Percentiles rank a stretch among this genome's conserved stretches.
Conservation (phyloP, 1,284 basidiomycete genomes). For the Ceratobasidium theobromae region DNA sequence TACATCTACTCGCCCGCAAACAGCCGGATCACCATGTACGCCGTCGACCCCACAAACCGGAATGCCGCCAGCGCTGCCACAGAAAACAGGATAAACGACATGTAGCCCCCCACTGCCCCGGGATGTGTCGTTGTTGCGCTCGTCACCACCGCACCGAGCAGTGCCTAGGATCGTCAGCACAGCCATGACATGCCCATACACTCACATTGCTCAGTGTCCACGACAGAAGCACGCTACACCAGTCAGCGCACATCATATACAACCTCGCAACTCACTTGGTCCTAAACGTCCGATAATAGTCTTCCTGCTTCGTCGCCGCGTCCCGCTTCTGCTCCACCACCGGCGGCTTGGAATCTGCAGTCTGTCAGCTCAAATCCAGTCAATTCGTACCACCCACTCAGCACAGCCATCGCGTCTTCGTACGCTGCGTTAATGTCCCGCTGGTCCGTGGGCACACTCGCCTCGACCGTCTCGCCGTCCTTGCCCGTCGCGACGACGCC, state of each 20-base stretch:
- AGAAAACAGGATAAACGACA: constrained; percentile 79
- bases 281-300: constrained; percentile 85
- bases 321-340: constrained; percentile 66
- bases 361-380: not conserved
- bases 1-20: constrained; percentile 74
- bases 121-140: constrained; percentile 45
- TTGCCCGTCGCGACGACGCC: constrained; percentile 65
- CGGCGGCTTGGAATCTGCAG: constrained; percentile 56
- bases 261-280: constrained; percentile 63
- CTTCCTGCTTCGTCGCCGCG: constrained; percentile 74
- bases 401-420: constrained; percentile 77
- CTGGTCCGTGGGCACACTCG: constrained; percentile 75
- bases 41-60: constrained; percentile 76
- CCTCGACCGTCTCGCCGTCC: constrained; percentile 74
- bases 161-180: constrained; percentile 50
- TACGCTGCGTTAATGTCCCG: constrained; percentile 87
- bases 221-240: constrained; percentile 61
- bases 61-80: constrained; percentile 84
- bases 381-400: constrained; percentile 44
- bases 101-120: constrained; percentile 68
- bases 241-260: constrained; percentile 13
- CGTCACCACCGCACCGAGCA: constrained; percentile 73
- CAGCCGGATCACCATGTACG: constrained; percentile 75
- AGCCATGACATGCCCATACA: constrained; percentile 26
- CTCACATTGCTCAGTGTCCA: constrained; percentile 83